A percentile compares a stretch with the other conserved stretches of the same genome.
Conservation (phyloP, 345 rosid genomes). For the Eucalyptus regnans region DNA sequence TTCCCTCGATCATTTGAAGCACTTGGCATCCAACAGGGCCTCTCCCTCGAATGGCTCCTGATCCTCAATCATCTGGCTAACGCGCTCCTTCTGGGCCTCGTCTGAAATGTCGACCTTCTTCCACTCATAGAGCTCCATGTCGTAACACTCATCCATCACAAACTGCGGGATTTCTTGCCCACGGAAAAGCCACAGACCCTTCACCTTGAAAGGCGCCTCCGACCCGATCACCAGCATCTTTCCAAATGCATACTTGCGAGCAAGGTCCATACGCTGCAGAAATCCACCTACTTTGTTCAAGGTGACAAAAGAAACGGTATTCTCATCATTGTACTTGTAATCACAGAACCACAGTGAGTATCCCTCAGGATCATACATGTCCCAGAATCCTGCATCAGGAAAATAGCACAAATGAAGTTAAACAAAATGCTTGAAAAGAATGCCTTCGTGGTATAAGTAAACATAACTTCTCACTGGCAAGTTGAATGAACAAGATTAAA, state of each 20-base stretch:
- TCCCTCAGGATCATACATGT: conserved; percentile 98
- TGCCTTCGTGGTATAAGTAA: background rate
- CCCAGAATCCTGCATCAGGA: conserved; percentile 83
- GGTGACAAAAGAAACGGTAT: conserved; percentile 78
- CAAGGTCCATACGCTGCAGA: conserved; percentile 92
- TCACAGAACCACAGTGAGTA: conserved; percentile 97
- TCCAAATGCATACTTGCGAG: conserved; percentile 92
- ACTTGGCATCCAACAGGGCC: conserved; percentile 90
- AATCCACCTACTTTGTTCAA: conserved; percentile 94
- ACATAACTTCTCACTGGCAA: background rate
- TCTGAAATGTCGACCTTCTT: conserved; percentile 72
- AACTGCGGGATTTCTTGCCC: conserved; percentile 83
- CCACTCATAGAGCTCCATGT: conserved; percentile 98
- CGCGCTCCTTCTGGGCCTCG: conserved; percentile 89
- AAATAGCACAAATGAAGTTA: background rate
- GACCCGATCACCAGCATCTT: conserved; percentile 89
- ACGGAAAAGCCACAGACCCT: conserved; percentile 97
- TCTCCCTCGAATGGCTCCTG: conserved; percentile 91
- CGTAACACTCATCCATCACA: conserved; percentile 83
- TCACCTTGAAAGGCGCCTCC: conserved; percentile 78
- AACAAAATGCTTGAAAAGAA: background rate
- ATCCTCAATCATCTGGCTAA: conserved; percentile 92
- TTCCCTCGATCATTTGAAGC: conserved; percentile 57
- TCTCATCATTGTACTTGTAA: conserved; percentile 96
- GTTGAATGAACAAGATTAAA: background rate